phyloP scores from a whole-genome alignment of 2,329 filamentous ascomycete species.

The Alternaria panax region DNA sequence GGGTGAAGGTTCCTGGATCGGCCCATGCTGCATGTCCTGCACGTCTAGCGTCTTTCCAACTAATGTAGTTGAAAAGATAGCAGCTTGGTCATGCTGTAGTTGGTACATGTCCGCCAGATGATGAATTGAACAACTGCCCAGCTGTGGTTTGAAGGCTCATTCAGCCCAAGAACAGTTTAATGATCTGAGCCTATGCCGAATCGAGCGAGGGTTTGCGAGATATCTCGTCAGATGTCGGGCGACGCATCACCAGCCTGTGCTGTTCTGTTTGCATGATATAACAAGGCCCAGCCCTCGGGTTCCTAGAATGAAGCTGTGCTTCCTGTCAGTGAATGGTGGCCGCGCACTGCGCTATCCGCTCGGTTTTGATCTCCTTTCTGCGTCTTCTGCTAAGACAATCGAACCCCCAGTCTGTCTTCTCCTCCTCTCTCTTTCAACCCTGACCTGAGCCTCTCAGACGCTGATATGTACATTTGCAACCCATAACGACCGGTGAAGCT shows the following conservation, averaged over 20 bases:
- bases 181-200: background rate
- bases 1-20: background rate
- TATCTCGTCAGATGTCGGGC: background rate
- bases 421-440: no score
- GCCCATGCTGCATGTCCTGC: background rate
- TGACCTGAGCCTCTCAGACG: background rate
- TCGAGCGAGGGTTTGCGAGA: background rate
- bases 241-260: background rate
- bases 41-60: background rate
- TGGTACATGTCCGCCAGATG: background rate
- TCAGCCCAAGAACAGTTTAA: background rate
- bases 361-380: background rate
- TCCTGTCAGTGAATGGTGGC: background rate
- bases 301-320: background rate
- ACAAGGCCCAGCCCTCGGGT: background rate
- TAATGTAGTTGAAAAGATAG: background rate
- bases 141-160: background rate
- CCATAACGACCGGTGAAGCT: background rate
- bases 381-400: background rate
- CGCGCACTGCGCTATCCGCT: background rate
- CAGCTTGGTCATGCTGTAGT: background rate
- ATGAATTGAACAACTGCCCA: background rate
- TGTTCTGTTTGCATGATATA: background rate
- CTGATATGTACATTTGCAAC: background rate
- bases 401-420: background rate